Evolutionary conservation across 139 green algal species (phyloP), one percentile per base, ranked within the genome.

Genomic region (Chlorella sp.): DNA sequence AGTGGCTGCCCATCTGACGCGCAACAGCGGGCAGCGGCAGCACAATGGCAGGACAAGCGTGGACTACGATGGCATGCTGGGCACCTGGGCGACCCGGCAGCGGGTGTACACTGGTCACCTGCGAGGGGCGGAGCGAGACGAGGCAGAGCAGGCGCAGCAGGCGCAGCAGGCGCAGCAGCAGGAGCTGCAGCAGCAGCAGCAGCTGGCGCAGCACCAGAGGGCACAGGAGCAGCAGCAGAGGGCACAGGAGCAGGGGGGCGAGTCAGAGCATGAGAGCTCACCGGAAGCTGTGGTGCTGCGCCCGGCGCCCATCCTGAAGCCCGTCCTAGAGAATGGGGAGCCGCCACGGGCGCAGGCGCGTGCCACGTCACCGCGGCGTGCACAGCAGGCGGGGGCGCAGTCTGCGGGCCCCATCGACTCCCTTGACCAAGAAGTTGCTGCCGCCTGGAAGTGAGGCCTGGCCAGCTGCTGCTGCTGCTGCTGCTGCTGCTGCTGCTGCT

Each of bases 1-100:
- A 22, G 19, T 36, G 36, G 60, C 21, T 3, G 16, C 34, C 57
- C 57, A 86, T 40, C 78, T 61, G 26, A 37, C 60, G 39, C 75
- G 75, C n/a, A 34, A 81, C 78, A 83, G 78, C 32, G 79, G 79
- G 30, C 34, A 16, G 36, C 14, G 42, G 57, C 79, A 32, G 79
- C 71, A 89, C 19, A 61, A 78, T 22, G 32, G 69, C 1, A 9
- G 34, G 40, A 16, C 22, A 16, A 19, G 30, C 0, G 40, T 34
- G 30, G 71, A 66, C 11, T 28, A 83, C 0, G 30, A 64, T 15
- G 57, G 53, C 0, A 30, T 77, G 75, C 75, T 93, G 21, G 91
- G 91, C 19, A 93, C 91, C 7, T 93, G 91, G 91, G 91, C 91
- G 21, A 61, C 71, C 28, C 75, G 91, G 53, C 87, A 93, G 60